Percentiles rank a stretch among this genome's conserved stretches.
phyloP scores from a whole-genome alignment of 805 yeast species.

The Cyberlindnera saturnus region DNA sequence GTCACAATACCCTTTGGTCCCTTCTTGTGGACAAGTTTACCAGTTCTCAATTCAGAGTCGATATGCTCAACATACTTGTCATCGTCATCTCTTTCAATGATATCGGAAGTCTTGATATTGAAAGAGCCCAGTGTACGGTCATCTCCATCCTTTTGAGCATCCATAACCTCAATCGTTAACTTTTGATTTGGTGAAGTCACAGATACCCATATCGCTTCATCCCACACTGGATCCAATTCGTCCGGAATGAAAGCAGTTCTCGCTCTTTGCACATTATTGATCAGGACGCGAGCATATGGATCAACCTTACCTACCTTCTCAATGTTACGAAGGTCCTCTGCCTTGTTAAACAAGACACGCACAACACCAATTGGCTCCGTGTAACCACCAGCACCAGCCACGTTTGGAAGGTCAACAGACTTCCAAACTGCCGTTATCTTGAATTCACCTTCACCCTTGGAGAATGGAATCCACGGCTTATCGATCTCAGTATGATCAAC shows the following conservation, averaged over 20 bases:
- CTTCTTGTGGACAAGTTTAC: conserved; percentile 62
- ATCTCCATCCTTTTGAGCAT: conserved; percentile 67
- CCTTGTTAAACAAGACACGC: conserved; percentile 64
- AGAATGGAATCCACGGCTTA: conserved; percentile 68
- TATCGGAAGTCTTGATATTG: conserved; percentile 58
- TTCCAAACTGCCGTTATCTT: conserved; percentile 73
- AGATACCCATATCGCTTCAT: conserved; percentile 76
- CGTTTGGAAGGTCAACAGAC: conserved; percentile 69
- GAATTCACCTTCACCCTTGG: conserved; percentile 66
- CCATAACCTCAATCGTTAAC: conserved; percentile 86
- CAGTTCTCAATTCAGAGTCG: conserved; percentile 50
- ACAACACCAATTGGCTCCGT: conserved; percentile 94
- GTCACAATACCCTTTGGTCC: conserved; percentile 80
- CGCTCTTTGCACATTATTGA: conserved; percentile 70
- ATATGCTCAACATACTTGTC: conserved; percentile 57
- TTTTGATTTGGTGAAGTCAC: conserved; percentile 79
- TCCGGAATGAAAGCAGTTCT: conserved; percentile 68
- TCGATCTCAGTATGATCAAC: conserved; percentile 72
- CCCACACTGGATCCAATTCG: conserved; percentile 76
- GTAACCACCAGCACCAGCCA: conserved; percentile 71
- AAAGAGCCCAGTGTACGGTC: conserved; percentile 88
- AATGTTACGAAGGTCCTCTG: conserved; percentile 71
- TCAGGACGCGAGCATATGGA: conserved; percentile 78
- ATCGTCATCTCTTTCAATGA: conserved; percentile 56
- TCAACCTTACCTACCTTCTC: conserved; percentile 89